Percentiles rank a stretch among this genome's conserved stretches.
Evolutionary conservation across 2,329 filamentous ascomycete species (phyloP).

Genomic region (Fusarium sarcochroum): DNA sequence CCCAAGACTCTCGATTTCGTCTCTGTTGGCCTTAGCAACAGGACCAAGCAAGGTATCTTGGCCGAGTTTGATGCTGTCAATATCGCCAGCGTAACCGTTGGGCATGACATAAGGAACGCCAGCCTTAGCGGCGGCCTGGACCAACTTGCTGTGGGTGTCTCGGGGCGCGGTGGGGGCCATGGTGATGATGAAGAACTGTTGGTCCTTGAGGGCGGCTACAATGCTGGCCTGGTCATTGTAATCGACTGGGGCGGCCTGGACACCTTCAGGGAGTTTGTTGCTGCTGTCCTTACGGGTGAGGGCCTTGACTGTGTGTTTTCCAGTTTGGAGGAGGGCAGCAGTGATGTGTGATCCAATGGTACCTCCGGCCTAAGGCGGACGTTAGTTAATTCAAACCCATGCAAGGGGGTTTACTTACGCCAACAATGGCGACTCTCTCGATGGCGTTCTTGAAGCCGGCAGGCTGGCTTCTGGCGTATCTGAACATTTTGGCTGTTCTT

Average conservation of each 20-base stretch:
- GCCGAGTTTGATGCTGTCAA: slow-evolving; percentile 48
- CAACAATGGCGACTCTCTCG: slow-evolving; percentile 59
- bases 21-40: slow-evolving; percentile 40
- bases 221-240: slow-evolving; percentile 61
- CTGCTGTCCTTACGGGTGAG: slow-evolving; percentile 63
- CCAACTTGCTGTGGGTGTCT: slow-evolving; percentile 60
- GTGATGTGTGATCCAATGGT: slow-evolving; percentile 51
- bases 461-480: slow-evolving; percentile 46
- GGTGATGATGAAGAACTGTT: slow-evolving; percentile 69
- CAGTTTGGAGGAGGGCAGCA: slow-evolving; percentile 60
- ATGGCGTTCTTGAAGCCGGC: slow-evolving; percentile 51
- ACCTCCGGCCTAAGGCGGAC: slow-evolving; percentile 16
- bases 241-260: slow-evolving; percentile 58
- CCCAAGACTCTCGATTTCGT: slow-evolving; percentile 58
- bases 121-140: slow-evolving; percentile 65
- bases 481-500: slow-evolving; percentile 7
- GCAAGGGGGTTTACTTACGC: slow-evolving; percentile 52
- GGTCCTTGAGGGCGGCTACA: slow-evolving; percentile 63
- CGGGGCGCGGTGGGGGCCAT: slow-evolving; percentile 57
- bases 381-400: background rate
- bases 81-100: slow-evolving; percentile 59
- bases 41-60: slow-evolving; percentile 47
- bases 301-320: slow-evolving; percentile 67
- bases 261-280: slow-evolving; percentile 59
- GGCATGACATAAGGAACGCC: slow-evolving; percentile 67